A percentile compares a stretch with the other conserved stretches of the same genome.
These are phyloP conservation scores for Thelonectria discophora DNA, from an alignment of 2,329 filamentous ascomycete species.

Conservation along the genomic window DNA sequence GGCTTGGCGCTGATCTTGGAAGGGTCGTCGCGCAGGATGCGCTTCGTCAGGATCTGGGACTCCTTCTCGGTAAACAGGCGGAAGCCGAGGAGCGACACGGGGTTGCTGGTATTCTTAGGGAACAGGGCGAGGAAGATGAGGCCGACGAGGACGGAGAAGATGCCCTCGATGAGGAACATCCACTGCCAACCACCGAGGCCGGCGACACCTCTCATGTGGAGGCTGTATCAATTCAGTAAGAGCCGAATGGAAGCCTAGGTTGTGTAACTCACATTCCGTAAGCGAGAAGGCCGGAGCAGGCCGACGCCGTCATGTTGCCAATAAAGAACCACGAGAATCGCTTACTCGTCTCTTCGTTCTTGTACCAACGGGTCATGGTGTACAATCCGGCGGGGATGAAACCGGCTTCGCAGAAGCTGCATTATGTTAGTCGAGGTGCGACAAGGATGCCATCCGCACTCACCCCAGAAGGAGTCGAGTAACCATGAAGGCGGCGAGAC, in stretches of 20 bases:
- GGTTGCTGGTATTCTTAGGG: constrained; percentile 38
- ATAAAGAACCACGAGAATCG: constrained; percentile 56
- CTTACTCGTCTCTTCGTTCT: constrained; percentile 55
- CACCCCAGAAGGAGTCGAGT: constrained; percentile 48
- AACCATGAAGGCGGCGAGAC: constrained; percentile 45
- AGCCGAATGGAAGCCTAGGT: no score
- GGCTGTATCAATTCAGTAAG: constrained; percentile 14
- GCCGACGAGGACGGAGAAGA: constrained; percentile 46
- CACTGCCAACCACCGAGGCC: constrained; percentile 40
- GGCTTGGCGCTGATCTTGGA: constrained; percentile 45
- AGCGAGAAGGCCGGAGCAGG: constrained; percentile 41
- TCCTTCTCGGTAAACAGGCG: constrained; percentile 49
- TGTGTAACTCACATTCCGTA: constrained; percentile 45
- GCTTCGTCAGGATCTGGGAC: constrained; percentile 44
- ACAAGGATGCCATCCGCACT: constrained; percentile 2
- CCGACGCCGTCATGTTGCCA: constrained; percentile 54
- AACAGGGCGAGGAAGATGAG: constrained; percentile 31
- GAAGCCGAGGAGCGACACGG: constrained; percentile 43
- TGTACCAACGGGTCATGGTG: constrained; percentile 60
- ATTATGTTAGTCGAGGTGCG: background rate
- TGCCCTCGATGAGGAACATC: constrained; percentile 45
- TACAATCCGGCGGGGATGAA: constrained; percentile 52
- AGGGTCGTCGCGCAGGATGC: constrained; percentile 44
- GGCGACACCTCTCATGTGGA: constrained; percentile 38
- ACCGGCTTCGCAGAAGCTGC: constrained; percentile 45